Evolutionary conservation across 1,139 yeast species (phyloP).

Genomic region (Pichia inconspicua): DNA sequence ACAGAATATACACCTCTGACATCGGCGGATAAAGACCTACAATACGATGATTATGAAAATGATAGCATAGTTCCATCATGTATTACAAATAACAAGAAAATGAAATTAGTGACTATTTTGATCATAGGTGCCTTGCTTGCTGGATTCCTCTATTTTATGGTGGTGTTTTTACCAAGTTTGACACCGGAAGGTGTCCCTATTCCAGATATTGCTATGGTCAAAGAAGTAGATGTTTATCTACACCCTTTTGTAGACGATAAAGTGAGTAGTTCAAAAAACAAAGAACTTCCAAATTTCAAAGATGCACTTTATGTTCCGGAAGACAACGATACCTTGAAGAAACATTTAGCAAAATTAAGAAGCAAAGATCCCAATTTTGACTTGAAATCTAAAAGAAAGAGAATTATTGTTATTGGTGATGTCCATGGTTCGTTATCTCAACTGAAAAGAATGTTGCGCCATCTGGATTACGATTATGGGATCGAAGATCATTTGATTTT

Average conservation of each 20-base stretch:
- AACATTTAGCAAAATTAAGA: constrained; percentile 16
- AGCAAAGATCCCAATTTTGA: background rate
- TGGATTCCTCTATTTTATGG: constrained; percentile 22
- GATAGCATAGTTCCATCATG: constrained; percentile 8
- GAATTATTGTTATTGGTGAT: constrained; percentile 74
- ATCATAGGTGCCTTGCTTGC: constrained; percentile 10
- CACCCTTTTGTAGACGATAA: constrained; percentile 23
- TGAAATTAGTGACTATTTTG: constrained; percentile 8
- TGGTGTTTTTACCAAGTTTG: constrained; percentile 24
- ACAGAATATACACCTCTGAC: constrained; percentile 12
- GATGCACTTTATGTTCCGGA: constrained; percentile 15
- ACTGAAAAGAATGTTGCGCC: constrained; percentile 43
- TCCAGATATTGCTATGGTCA: constrained; percentile 21
- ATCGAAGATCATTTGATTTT: constrained; percentile 54
- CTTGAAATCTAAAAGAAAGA: constrained; percentile 18
- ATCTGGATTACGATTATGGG: constrained; percentile 35
- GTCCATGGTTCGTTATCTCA: constrained; percentile 71
- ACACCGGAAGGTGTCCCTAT: constrained; percentile 26
- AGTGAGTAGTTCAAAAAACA: constrained; percentile 16
- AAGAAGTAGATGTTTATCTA: constrained; percentile 17
- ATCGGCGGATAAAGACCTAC: constrained; percentile 18
- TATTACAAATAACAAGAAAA: constrained; percentile 7
- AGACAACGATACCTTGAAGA: constrained; percentile 13
- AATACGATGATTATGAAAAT: constrained; percentile 11
- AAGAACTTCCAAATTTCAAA: constrained; percentile 20